phyloP scores from a whole-genome alignment of 1,284 basidiomycete species.

The Takashimella koratensis region DNA sequence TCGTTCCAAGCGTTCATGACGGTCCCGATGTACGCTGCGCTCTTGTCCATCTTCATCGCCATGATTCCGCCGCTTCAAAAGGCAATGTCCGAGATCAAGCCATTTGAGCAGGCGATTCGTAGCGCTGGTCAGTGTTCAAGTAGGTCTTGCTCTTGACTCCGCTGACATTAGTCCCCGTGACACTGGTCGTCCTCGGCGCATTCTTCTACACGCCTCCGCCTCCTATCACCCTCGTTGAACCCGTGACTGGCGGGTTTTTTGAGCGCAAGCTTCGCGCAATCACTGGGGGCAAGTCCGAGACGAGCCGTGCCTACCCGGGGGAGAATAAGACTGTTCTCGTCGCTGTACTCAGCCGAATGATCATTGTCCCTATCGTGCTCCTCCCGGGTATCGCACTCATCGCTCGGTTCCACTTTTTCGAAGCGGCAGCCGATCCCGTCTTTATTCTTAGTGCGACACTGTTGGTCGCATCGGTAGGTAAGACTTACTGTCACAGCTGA shows the following conservation, averaged over 20 bases:
- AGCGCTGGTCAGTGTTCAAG: conserved; percentile 72
- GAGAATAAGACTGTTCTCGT: conserved; percentile 79
- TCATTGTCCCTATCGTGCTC: conserved; percentile 73
- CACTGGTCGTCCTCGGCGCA: conserved; percentile 84
- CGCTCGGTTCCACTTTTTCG: conserved; percentile 60
- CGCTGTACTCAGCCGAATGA: conserved; percentile 69
- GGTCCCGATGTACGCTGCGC: conserved; percentile 74
- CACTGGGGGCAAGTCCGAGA: conserved; percentile 1
- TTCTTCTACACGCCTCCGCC: conserved; percentile 65
- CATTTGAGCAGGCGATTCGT: conserved; percentile 68
- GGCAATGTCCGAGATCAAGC: conserved; percentile 59
- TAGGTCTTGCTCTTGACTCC: conserved; percentile 18
- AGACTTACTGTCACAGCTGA: conserved; percentile 48
- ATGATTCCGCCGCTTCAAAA: conserved; percentile 72
- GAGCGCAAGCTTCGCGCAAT: conserved; percentile 30
- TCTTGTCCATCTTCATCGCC: conserved; percentile 75
- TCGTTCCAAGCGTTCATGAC: conserved; percentile 78
- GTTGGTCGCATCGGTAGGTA: conserved; percentile 58
- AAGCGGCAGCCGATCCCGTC: conserved; percentile 49
- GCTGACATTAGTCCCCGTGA: conserved; percentile 62
- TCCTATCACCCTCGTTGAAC: conserved; percentile 7
- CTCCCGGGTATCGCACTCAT: conserved; percentile 67
- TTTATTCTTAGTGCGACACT: conserved; percentile 63
- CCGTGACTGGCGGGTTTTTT: conserved; percentile 17
- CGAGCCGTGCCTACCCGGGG: conserved; percentile 51